Evolutionary conservation across 805 yeast species (phyloP).

Genomic region (Grigorovia jiainica): DNA sequence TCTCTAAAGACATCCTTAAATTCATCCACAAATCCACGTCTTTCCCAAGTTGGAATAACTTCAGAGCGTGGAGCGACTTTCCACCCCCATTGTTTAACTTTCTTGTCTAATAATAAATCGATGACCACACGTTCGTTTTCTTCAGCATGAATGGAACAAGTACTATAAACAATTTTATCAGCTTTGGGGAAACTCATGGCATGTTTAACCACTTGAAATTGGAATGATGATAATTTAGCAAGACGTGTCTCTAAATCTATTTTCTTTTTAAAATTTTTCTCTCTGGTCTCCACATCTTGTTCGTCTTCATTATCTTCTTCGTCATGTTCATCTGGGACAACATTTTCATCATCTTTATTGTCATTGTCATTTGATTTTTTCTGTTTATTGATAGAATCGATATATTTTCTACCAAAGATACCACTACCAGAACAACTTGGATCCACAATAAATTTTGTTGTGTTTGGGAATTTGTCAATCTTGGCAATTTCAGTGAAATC

Average conservation of each 20-base stretch:
- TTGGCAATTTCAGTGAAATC: constrained; percentile 33
- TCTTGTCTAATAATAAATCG: constrained; percentile 58
- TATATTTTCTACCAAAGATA: constrained; percentile 79
- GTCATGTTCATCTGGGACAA: constrained; percentile 36
- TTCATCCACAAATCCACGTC: constrained; percentile 72
- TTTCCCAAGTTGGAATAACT: constrained; percentile 79
- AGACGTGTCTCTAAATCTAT: constrained; percentile 39
- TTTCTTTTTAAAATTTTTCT: constrained; percentile 34
- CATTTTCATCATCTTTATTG: constrained; percentile 12
- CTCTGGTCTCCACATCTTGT: constrained; percentile 7
- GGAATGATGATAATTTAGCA: constrained; percentile 72
- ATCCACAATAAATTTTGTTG: constrained; percentile 80
- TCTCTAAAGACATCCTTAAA: constrained; percentile 42
- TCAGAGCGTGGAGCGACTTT: constrained; percentile 42
- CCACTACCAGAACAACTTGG: constrained; percentile 99
- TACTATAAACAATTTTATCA: constrained; percentile 75
- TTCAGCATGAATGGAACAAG: constrained; percentile 89
- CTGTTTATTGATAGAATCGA: constrained; percentile 34
- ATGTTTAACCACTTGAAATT: constrained; percentile 78
- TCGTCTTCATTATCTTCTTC: background rate
- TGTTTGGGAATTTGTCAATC: constrained; percentile 48
- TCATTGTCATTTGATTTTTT: constrained; percentile 8
- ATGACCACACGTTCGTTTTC: constrained; percentile 92
- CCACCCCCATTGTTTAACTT: constrained; percentile 70
- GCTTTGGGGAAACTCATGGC: constrained; percentile 78